Base-by-base conservation (phyloP, 192 early-diverging fungal genomes). In the Coemansia guatemalensis region DNA sequence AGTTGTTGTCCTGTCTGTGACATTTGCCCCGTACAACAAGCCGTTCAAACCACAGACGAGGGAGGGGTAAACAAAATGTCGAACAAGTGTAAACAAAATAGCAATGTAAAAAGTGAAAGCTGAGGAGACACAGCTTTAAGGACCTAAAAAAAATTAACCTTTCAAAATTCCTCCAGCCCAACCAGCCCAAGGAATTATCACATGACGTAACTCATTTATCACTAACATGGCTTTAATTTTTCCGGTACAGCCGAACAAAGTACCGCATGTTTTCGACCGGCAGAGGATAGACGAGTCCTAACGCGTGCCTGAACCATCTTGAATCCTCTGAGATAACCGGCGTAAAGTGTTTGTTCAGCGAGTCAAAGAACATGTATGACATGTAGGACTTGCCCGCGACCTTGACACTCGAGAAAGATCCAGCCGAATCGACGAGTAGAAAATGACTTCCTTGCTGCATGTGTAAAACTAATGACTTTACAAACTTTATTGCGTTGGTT, bases 211-310 rank as follows among this genome's bases (percentile, higher is more conserved):
- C 30, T 32, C 30, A n/a, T 32, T 32, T 32, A 32, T 32, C 30
- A 32, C 30, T 32, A 32, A 8, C 30, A 53, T 24, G 26, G 20
- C 2, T 23, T 58, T 82, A 90, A 23, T 85, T 68, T 70, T 86
- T 91, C 27, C 76, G 82, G 68, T 97, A 97, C 21, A 96, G 67
- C 51, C 94, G 78, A 44, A 94, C 70, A 73, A 94, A 97, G 60
- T 94, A 93, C 21, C 94, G 88, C 94, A 97, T 97, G 72, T 95
- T 93, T 54, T 93, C 88, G 50, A 97, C 65, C 30, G 85, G 85
- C 8, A 89, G 71, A 7, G 93, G 93, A 65, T 94, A 97, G 50
- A 84, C 73, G 12, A 95, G 65, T 5, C 82, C 83, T 9, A 76
- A 74, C 5, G 87, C 87, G 47, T 86, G 88, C 60, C 89, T 68